These are phyloP conservation scores for Mytilinidion resinicola DNA, from an alignment of 495 filamentous ascomycete species.

Conservation along the genomic window DNA sequence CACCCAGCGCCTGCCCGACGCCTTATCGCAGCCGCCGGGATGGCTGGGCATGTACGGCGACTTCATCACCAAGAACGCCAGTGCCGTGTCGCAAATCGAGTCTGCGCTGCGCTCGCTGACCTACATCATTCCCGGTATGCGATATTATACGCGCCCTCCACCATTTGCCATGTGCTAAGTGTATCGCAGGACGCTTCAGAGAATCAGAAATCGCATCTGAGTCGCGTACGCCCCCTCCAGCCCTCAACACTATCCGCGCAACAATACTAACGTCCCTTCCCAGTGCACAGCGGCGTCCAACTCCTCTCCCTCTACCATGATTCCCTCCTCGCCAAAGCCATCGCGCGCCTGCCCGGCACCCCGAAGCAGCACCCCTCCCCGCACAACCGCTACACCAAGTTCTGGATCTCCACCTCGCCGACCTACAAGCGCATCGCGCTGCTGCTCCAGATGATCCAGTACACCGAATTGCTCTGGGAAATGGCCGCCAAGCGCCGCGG, in stretches of 20 bases:
- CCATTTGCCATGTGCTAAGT: conserved; percentile 10
- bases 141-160: background rate
- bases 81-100: conserved; percentile 88
- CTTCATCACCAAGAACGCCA: conserved; percentile 90
- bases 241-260: too few relatives aligned
- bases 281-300: conserved; percentile 78
- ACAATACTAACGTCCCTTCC: background rate
- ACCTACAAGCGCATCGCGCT: conserved; percentile 73
- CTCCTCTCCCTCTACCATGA: conserved; percentile 93
- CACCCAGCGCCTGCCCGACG: conserved; percentile 21
- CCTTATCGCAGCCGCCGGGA: conserved; percentile 54
- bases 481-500: conserved; percentile 79
- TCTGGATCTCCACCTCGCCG: conserved; percentile 70
- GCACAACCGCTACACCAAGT: conserved; percentile 84
- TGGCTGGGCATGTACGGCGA: conserved; percentile 78
- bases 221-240: conserved; percentile 48
- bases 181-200: conserved; percentile 67
- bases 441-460: conserved; percentile 80
- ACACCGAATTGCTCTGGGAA: conserved; percentile 84
- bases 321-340: conserved; percentile 67
- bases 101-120: conserved; percentile 83
- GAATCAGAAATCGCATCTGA: conserved; percentile 93
- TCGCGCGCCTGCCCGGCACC: conserved; percentile 41
- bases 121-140: conserved; percentile 84
- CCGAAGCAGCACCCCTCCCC: conserved; percentile 52